Conservation (phyloP, 148 eudicot species). For the Camellia lanceoleosa region DNA sequence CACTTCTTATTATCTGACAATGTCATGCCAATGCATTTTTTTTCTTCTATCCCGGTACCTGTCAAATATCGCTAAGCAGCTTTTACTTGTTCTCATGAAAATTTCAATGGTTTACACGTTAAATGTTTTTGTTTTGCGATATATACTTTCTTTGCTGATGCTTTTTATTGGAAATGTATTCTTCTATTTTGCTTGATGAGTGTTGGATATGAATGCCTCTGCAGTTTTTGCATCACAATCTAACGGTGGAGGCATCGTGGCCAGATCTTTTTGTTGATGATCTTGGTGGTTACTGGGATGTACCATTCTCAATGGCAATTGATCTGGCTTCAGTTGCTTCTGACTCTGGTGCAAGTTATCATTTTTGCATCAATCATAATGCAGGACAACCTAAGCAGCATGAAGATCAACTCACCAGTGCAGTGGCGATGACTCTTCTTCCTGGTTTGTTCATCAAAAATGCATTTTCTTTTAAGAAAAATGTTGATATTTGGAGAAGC, state of each 20-base stretch:
- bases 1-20: no score
- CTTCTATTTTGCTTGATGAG: constrained; percentile 5
- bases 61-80: no score
- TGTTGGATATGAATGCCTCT: constrained; percentile 8
- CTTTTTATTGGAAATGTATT: not conserved
- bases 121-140: not conserved
- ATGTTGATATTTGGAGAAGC: constrained; percentile 74
- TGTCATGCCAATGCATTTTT: no score
- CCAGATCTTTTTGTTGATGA: constrained; percentile 71
- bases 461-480: constrained; percentile 62
- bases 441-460: constrained; percentile 68
- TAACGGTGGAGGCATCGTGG: constrained; percentile 65
- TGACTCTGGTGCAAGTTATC: constrained; percentile 63
- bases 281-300: constrained; percentile 78
- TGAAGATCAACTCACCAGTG: constrained; percentile 34
- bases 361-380: constrained; percentile 60
- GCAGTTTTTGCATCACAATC: constrained; percentile 73
- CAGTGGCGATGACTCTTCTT: constrained; percentile 37
- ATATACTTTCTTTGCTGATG: not conserved
- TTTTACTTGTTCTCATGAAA: no score
- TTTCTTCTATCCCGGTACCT: no score
- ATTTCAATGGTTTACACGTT: no score
- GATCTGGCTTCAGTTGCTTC: constrained; percentile 74
- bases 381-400: constrained; percentile 50
- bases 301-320: constrained; percentile 64